These are phyloP conservation scores for Brassica incana DNA, from an alignment of 345 rosid species.

Conservation along the genomic window DNA sequence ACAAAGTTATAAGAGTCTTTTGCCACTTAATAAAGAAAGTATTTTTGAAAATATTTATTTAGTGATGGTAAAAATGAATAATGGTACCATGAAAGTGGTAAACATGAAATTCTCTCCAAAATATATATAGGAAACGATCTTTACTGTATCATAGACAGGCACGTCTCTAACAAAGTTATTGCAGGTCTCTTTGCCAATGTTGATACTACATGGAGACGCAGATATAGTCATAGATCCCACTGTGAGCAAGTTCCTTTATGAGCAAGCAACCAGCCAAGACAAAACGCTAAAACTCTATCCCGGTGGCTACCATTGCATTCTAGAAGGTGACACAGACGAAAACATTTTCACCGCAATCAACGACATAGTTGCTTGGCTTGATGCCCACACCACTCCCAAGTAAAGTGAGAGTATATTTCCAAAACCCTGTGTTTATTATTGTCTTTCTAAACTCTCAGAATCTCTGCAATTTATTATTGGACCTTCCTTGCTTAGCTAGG, in stretches of 20 bases:
- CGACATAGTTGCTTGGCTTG: conserved; percentile 79
- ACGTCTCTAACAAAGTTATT: neutral
- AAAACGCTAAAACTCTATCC: conserved; percentile 86
- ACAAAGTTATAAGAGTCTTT: too few species aligned
- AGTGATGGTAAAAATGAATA: too few species aligned
- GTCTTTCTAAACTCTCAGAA: neutral
- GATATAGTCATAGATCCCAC: conserved; percentile 85
- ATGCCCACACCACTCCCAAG: conserved; percentile 44
- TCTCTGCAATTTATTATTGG: neutral
- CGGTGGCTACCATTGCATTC: conserved; percentile 83
- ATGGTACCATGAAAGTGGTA: too few species aligned
- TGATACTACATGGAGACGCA: conserved; percentile 84
- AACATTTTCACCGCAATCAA: conserved; percentile 53
- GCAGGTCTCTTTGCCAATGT: conserved; percentile 67
- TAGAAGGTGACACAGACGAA: conserved; percentile 88
- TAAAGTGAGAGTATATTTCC: conserved; percentile 21
- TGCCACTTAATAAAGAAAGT: too few species aligned
- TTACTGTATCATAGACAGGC: neutral
- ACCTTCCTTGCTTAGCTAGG: neutral
- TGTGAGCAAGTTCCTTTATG: conserved; percentile 78
- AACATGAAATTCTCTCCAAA: too few species aligned
- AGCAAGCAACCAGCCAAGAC: conserved; percentile 73
- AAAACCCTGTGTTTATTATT: neutral
- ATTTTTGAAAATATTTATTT: too few species aligned
- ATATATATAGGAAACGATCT: neutral